These are phyloP conservation scores for Chondrostereum purpureum DNA, from an alignment of 1,284 basidiomycete species.

Conservation along the genomic window DNA sequence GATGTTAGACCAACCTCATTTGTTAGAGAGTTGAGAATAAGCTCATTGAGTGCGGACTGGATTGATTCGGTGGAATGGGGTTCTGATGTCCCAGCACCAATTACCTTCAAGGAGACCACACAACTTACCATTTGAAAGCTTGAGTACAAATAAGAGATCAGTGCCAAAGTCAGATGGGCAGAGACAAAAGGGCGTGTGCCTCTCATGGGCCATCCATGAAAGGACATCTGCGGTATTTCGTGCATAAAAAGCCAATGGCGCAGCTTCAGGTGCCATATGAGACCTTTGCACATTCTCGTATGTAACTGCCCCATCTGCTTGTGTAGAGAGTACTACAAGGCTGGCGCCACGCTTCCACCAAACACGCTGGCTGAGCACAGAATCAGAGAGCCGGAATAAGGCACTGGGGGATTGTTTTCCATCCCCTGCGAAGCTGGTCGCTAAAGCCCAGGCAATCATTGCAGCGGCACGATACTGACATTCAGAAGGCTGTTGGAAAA, in stretches of 20 bases:
- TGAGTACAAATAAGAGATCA: not conserved
- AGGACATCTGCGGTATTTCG: not conserved
- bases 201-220: not conserved
- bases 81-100: not conserved
- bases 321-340: not conserved
- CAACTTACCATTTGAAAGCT: not conserved
- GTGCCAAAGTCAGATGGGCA: not conserved
- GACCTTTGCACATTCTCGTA: not conserved
- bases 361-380: not conserved
- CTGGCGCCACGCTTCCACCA: not conserved
- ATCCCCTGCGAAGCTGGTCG: not conserved
- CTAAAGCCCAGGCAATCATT: not conserved
- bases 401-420: not conserved
- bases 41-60: not conserved
- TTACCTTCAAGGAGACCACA: not conserved
- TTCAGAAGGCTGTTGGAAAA: not conserved
- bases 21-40: too few species aligned
- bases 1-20: not conserved
- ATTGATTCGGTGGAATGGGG: not conserved
- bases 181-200: not conserved
- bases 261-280: not conserved
- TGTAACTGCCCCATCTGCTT: not conserved
- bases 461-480: not conserved
- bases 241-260: not conserved
- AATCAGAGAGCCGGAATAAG: not conserved